Base-by-base conservation (phyloP, 192 early-diverging fungal species). In the Cetraspora pellucida region DNA sequence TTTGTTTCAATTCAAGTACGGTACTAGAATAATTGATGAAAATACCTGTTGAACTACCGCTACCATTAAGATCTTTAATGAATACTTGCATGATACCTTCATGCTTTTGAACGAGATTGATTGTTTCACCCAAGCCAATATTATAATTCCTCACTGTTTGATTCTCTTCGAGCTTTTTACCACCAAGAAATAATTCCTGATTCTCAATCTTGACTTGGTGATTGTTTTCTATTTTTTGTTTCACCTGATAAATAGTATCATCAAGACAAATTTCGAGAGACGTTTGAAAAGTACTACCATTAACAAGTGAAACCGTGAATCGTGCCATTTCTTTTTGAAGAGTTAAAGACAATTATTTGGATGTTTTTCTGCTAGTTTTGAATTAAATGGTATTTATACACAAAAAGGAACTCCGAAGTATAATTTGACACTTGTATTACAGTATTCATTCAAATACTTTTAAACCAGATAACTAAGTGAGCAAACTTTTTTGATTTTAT, bases 121-220 rank as follows among this genome's bases (percentile, higher is more conserved):
- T 10, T 23, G 43, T 67, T 47, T 67, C 65, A 2, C 45, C 65
- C 7, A 43, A 46, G 45, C 43, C 19, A 67, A 67, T 67, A 19
- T 67, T 67, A n/a, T 23, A 67, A 46, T 45, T 11, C 2, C 8
- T 27, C 2, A 46, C 65, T 27, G 17, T 67, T 10, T 21, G 65
- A 21, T 27, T 23, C 21, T 67, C 43, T 46, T 67, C 30, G 28
- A 67, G 65, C 30, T 67, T 11, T 46, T 67, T 67, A 25, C 23
- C 30, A 23, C 65, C 65, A 11, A 67, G 65, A 67, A 45, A 67
- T 67, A 67, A 46, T 67, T 67, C 65, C 45, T 67, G 65, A 17
- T 45, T 23, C 5, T 67, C 43, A 4, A 43, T 23, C 14, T 67
- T 67, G 23, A 67, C 17, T 11, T 67, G 6, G 44, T 23, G 10